These are phyloP conservation scores for Penicillium sp. DNA, from an alignment of 2,329 filamentous ascomycete species.

Conservation along the genomic window DNA sequence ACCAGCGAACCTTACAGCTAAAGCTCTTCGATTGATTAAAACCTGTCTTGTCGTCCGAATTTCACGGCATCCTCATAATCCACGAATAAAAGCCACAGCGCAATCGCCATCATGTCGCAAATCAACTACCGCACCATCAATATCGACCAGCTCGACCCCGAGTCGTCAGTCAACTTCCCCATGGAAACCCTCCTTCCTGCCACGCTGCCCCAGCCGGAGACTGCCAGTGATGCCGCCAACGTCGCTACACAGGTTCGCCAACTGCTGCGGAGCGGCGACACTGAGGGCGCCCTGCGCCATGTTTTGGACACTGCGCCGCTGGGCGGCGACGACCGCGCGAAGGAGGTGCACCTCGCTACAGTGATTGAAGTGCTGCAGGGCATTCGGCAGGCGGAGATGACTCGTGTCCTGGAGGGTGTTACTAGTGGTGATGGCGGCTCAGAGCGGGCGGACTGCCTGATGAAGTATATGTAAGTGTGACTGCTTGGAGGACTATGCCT, in stretches of 20 bases:
- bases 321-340: conserved; percentile 51
- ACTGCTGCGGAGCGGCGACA: conserved; percentile 80
- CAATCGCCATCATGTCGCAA: conserved; percentile 41
- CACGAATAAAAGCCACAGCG: background rate
- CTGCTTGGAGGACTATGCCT: background rate
- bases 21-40: background rate
- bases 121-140: conserved; percentile 85
- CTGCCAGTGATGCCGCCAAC: conserved; percentile 75
- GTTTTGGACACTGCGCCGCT: conserved; percentile 84
- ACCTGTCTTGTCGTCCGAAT: background rate
- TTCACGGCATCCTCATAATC: background rate
- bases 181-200: conserved; percentile 78
- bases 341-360: conserved; percentile 85
- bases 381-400: conserved; percentile 96
- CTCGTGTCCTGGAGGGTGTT: conserved; percentile 78
- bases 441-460: conserved; percentile 86
- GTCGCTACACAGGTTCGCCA: conserved; percentile 82
- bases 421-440: conserved; percentile 76
- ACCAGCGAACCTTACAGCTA: background rate
- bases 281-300: conserved; percentile 80
- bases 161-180: conserved; percentile 90
- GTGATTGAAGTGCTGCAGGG: conserved; percentile 93
- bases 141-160: conserved; percentile 86
- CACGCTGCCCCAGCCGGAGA: conserved; percentile 66
- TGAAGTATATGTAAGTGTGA: conserved; percentile 90